Percentiles rank a stretch among this genome's conserved stretches.
These are phyloP conservation scores for Neurospora sp. DNA, from an alignment of 495 filamentous ascomycete species.

Conservation along the genomic window DNA sequence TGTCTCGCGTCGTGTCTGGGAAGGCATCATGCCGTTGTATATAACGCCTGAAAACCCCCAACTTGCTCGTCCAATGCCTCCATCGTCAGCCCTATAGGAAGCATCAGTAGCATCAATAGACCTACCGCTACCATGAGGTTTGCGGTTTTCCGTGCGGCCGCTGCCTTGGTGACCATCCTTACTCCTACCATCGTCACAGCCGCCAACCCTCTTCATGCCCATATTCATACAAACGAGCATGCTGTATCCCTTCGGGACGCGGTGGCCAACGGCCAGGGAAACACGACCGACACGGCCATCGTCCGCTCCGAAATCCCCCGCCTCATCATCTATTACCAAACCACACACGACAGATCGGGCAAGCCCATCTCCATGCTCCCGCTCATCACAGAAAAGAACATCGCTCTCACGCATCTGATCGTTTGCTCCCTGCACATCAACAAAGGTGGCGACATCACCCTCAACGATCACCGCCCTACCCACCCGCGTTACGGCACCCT, in stretches of 20 bases:
- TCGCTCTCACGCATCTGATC: constrained; percentile 58
- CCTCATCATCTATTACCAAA: constrained; percentile 65
- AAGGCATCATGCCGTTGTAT: neutral
- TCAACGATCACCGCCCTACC: constrained; percentile 60
- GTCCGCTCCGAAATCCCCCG: constrained; percentile 17
- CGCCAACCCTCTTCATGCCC: neutral
- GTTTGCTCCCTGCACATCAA: constrained; percentile 70
- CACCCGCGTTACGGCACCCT: constrained; percentile 45
- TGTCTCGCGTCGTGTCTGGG: neutral
- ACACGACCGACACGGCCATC: neutral
- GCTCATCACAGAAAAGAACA: constrained; percentile 46
- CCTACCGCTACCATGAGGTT: neutral
- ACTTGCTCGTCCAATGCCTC: neutral
- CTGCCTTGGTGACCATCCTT: neutral
- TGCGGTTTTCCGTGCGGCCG: neutral
- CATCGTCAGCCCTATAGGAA: neutral
- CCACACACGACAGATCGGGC: constrained; percentile 42
- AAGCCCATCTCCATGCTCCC: constrained; percentile 64
- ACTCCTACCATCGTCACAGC: neutral
- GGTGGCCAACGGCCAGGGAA: neutral
- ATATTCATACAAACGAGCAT: neutral
- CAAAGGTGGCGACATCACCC: constrained; percentile 46
- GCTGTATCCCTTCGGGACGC: neutral
- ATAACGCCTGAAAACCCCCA: neutral
- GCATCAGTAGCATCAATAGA: neutral